Percentiles rank a stretch among this genome's conserved stretches.
These are phyloP conservation scores for Anastatica hierochuntica DNA, from an alignment of 345 rosid genomes.

Conservation along the genomic window DNA sequence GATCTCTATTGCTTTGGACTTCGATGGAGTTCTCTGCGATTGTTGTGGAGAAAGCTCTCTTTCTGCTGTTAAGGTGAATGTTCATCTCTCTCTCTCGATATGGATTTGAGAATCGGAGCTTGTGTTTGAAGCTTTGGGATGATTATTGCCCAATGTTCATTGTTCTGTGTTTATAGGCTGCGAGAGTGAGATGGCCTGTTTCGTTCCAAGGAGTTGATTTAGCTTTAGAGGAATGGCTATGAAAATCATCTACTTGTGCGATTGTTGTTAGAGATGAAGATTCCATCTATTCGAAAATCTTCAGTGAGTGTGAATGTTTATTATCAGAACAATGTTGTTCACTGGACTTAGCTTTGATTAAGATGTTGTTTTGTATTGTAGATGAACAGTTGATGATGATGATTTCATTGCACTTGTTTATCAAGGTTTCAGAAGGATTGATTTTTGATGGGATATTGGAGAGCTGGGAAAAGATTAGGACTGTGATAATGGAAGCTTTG, in stretches of 20 bases:
- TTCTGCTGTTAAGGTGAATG: conserved; percentile 75
- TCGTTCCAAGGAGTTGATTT: conserved; percentile 59
- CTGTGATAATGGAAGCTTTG: conserved; percentile 77
- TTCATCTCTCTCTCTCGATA: background rate
- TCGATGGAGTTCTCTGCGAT: conserved; percentile 92
- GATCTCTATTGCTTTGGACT: conserved; percentile 89
- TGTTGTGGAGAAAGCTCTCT: conserved; percentile 94
- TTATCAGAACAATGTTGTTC: background rate
- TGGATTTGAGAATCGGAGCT: too few species aligned
- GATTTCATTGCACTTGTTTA: background rate
- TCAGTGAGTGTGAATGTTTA: conserved; percentile 52
- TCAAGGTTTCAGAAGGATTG: conserved; percentile 73
- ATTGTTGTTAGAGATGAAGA: conserved; percentile 58
- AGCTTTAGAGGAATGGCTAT: conserved; percentile 60
- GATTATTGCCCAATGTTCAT: too few species aligned
- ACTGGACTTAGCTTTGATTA: background rate
- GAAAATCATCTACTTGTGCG: conserved; percentile 78
- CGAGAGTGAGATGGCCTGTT: conserved; percentile 74
- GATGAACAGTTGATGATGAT: background rate
- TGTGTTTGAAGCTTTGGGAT: too few species aligned
- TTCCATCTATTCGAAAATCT: conserved; percentile 62
- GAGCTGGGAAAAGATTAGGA: conserved; percentile 68
- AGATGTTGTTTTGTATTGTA: background rate
- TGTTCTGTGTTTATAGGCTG: conserved; percentile 40
- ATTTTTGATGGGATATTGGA: conserved; percentile 59